phyloP scores from a whole-genome alignment of 345 rosid genomes.

The rapeseed (Brassica napus) region Da-Ae NC_063435.1:22695501-22696000 shows the following conservation, averaged over 20 bases:
- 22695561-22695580: constrained; percentile 79
- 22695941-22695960: constrained; percentile 4
- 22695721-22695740: neutral
- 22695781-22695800: constrained; percentile 15
- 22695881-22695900: constrained; percentile 16
- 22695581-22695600: constrained; percentile 72
- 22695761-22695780: constrained; percentile 31
- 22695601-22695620: constrained; percentile 81
- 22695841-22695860: constrained; percentile 27
- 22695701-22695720: constrained; percentile 53
- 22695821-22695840: constrained; percentile 10
- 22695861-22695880: neutral
- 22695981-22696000: neutral
- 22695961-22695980: neutral
- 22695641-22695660: constrained; percentile 84
- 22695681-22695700: constrained; percentile 75
- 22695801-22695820: constrained; percentile 17
- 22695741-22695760: neutral
- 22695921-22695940: neutral
- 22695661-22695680: constrained; percentile 89
- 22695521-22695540: constrained; percentile 69
- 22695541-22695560: constrained; percentile 71
- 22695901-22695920: neutral
- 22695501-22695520: constrained; percentile 76
- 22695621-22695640: constrained; percentile 78